These are phyloP conservation scores for Whalleya microplaca DNA, from an alignment of 2,329 filamentous ascomycete genomes.

Conservation along the genomic window DNA sequence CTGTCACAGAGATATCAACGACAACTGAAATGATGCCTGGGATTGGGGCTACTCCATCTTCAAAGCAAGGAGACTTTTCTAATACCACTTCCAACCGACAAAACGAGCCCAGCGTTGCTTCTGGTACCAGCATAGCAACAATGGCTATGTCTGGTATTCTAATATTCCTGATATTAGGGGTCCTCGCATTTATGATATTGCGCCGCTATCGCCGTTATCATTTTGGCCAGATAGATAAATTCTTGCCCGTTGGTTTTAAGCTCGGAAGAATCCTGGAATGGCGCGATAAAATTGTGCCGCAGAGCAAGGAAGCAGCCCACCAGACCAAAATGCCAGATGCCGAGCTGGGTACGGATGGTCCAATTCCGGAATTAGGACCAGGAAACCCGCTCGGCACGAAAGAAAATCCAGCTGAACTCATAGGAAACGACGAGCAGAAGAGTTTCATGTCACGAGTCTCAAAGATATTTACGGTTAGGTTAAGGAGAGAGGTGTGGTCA, in stretches of 20 bases:
- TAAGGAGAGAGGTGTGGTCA: constrained; percentile 18
- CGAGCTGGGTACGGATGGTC: constrained; percentile 32
- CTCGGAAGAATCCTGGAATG: background rate
- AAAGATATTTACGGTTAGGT: constrained; percentile 19
- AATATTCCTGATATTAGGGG: constrained; percentile 24
- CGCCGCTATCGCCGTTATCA: constrained; percentile 30
- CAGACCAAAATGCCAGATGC: constrained; percentile 18
- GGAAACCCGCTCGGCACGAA: constrained; percentile 24
- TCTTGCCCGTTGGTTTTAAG: constrained; percentile 9
- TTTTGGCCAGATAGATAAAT: constrained; percentile 11
- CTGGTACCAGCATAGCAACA: constrained; percentile 25
- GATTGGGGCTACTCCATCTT: background rate
- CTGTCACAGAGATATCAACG: no score
- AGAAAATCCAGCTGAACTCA: constrained; percentile 34
- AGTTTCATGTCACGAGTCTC: constrained; percentile 32
- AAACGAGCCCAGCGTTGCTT: background rate
- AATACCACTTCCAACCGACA: background rate
- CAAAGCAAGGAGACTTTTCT: background rate
- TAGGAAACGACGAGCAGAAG: constrained; percentile 11
- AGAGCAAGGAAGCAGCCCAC: background rate
- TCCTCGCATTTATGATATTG: constrained; percentile 11
- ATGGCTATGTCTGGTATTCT: constrained; percentile 29
- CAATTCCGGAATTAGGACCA: constrained; percentile 28
- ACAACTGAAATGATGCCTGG: background rate
- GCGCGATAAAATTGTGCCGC: background rate